Conservation (phyloP, 129 eudicot species). For the Flaveria ramosissima region DNA sequence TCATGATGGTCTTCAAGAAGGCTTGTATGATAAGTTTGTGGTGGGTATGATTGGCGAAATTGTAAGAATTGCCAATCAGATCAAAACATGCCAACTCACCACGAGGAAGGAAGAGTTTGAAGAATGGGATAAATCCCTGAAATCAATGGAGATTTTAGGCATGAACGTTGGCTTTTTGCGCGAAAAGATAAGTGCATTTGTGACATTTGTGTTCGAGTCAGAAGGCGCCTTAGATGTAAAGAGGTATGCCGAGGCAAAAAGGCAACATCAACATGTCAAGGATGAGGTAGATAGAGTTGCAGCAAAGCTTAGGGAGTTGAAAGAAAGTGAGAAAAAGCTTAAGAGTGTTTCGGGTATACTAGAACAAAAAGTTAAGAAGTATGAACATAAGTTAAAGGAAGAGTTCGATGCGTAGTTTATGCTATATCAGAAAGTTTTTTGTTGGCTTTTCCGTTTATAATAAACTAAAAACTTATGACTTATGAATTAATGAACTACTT, state of each 20-base stretch:
- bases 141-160: slow-evolving; percentile 61
- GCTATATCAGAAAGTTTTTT: no score
- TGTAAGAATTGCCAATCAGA: no score
- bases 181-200: slow-evolving; percentile 44
- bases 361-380: slow-evolving; percentile 36
- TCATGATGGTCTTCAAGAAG: no score
- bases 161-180: slow-evolving; percentile 68
- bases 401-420: slow-evolving; percentile 65
- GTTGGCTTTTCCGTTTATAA: no score
- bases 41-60: no score
- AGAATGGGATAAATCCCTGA: slow-evolving; percentile 60
- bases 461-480: no score
- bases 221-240: slow-evolving; percentile 28
- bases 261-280: slow-evolving; percentile 27
- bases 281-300: slow-evolving; percentile 41
- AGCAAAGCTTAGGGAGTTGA: slow-evolving; percentile 47
- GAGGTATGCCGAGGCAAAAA: slow-evolving; percentile 46
- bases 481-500: no score
- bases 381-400: slow-evolving; percentile 50
- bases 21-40: no score
- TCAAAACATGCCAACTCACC: no score
- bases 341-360: slow-evolving; percentile 34
- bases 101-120: no score
- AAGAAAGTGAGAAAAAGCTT: slow-evolving; percentile 35
- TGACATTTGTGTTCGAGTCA: slow-evolving; percentile 41